These are phyloP conservation scores for Phytopythium cucurbitacearum DNA, from an alignment of 352 stramenopile genomes.

Conservation along the genomic window DNA sequence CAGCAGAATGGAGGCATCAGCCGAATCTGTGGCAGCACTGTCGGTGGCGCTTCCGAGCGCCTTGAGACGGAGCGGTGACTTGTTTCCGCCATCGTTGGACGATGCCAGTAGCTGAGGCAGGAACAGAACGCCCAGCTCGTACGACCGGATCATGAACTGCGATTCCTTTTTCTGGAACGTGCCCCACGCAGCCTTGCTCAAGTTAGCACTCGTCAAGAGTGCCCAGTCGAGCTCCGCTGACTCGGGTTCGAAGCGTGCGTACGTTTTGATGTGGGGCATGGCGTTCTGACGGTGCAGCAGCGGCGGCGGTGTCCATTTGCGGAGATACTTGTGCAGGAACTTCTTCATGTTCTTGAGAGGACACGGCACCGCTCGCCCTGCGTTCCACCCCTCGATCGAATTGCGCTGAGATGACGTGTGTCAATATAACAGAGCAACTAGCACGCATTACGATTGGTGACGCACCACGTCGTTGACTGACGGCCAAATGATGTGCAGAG, in stretches of 20 bases:
- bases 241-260: constrained; percentile 48
- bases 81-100: constrained; percentile 2
- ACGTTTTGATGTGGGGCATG: constrained; percentile 85
- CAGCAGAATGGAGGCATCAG: constrained; percentile 15
- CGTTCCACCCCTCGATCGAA: constrained; percentile 76
- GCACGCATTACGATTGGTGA: background rate
- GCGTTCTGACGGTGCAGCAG: constrained; percentile 61
- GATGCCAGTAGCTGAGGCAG: constrained; percentile 28
- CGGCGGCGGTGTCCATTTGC: constrained; percentile 62
- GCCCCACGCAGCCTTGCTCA: constrained; percentile 83
- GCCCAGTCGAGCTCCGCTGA: constrained; percentile 53
- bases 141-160: constrained; percentile 82
- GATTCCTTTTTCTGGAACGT: constrained; percentile 63
- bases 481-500: constrained; percentile 78
- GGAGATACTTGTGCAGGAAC: constrained; percentile 82
- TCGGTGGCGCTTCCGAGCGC: constrained; percentile 23
- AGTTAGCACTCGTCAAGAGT: constrained; percentile 76
- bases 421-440: too few species aligned
- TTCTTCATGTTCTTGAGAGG: constrained; percentile 84
- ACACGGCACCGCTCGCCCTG: constrained; percentile 65
- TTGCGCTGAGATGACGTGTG: constrained; percentile 56
- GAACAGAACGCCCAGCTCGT: constrained; percentile 79
- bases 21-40: background rate
- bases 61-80: constrained; percentile 13
- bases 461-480: constrained; percentile 75